Conservation (phyloP, 2,329 filamentous ascomycete species). For the Ceratocystis albifundus region DNA sequence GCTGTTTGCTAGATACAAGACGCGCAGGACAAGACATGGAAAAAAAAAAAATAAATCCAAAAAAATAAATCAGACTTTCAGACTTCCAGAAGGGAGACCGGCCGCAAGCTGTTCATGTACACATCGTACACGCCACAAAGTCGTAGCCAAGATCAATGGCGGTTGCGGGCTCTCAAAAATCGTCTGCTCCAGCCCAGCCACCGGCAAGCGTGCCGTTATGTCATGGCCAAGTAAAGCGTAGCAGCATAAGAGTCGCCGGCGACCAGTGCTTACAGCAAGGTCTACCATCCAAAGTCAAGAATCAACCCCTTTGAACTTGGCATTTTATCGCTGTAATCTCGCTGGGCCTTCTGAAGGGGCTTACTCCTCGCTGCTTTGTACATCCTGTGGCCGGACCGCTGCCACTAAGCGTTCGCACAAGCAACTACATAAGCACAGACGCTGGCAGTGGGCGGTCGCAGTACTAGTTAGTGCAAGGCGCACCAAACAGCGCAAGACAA, state of each 20-base stretch:
- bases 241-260: background rate
- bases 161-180: background rate
- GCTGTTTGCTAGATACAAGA: background rate
- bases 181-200: background rate
- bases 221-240: background rate
- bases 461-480: background rate
- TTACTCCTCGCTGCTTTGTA: background rate
- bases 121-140: background rate
- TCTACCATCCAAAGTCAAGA: background rate
- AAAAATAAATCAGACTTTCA: background rate
- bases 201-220: background rate
- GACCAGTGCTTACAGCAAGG: background rate
- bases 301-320: background rate
- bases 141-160: background rate
- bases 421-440: background rate
- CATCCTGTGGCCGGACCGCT: constrained; percentile 1
- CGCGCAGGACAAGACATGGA: background rate
- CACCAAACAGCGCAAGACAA: background rate
- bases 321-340: background rate
- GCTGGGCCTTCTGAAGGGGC: background rate
- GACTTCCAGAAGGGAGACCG: no score
- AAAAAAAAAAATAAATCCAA: no score
- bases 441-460: background rate
- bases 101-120: background rate
- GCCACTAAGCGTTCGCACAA: constrained; percentile 5